phyloP scores from a whole-genome alignment of 768 basidiomycete genomes.

The Lactifluus piperatus region DNA sequence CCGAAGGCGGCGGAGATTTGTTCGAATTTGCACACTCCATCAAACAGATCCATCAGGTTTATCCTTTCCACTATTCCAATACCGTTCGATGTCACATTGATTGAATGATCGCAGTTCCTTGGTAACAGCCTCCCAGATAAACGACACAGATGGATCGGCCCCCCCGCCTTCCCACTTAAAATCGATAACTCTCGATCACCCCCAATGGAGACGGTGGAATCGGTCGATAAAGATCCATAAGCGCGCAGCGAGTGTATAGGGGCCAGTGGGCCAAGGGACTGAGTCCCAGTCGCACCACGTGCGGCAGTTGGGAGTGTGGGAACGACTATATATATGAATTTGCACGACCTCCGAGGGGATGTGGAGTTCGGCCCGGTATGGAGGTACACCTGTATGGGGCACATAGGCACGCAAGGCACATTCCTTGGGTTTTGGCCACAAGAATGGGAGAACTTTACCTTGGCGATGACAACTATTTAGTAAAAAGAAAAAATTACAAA shows the following conservation, averaged over 20 bases:
- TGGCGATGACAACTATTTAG: no score
- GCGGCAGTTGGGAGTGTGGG: no score
- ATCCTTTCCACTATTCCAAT: not conserved
- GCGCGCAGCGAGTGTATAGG: not conserved
- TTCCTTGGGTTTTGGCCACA: slow-evolving; percentile 1
- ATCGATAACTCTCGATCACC: not conserved
- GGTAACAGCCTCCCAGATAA: not conserved
- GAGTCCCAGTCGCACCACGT: no score
- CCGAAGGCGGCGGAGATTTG: no score
- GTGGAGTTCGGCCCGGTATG: not conserved
- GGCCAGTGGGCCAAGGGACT: no score
- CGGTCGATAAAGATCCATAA: not conserved
- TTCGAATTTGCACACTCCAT: not conserved
- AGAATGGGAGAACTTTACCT: not conserved
- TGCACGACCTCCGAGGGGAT: not conserved
- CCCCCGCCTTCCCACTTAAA: not conserved
- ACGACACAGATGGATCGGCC: not conserved
- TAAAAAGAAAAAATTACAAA: not conserved
- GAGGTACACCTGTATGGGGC: not conserved
- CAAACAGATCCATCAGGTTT: not conserved
- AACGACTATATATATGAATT: not conserved
- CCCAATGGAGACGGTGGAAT: not conserved
- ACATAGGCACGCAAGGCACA: not conserved
- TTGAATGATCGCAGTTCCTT: slow-evolving; percentile 7
- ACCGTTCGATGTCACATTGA: not conserved